Evolutionary conservation across 2,329 filamentous ascomycete genomes (phyloP).

Genomic region (Claviceps africana): DNA sequence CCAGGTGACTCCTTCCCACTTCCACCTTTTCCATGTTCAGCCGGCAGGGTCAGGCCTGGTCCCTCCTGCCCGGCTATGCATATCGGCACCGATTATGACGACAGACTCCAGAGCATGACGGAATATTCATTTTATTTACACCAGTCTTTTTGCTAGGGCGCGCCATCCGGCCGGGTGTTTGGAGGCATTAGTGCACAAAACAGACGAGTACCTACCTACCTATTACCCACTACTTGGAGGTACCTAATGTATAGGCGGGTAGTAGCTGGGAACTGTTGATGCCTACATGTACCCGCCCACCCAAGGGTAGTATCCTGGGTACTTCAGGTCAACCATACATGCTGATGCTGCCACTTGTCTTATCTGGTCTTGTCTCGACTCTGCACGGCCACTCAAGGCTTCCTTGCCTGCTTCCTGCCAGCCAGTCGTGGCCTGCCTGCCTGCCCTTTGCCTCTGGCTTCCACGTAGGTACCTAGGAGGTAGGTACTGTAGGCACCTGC

Average conservation of each 20-base stretch:
- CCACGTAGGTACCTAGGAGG: no score
- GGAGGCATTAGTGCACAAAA: not conserved
- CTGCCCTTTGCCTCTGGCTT: not conserved
- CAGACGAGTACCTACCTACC: no score
- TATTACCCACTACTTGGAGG: no score
- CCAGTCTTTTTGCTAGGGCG: not conserved
- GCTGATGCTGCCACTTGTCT: not conserved
- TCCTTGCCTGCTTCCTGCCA: not conserved
- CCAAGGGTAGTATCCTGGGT: no score
- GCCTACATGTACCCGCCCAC: no score
- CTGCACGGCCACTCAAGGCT: not conserved
- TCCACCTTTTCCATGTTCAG: not conserved
- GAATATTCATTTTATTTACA: not conserved
- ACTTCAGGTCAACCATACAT: no score
- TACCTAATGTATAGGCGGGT: no score
- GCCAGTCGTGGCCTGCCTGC: not conserved
- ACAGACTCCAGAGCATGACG: not conserved
- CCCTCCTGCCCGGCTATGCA: not conserved
- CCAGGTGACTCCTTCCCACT: not conserved
- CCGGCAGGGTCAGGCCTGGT: not conserved
- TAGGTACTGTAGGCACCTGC: no score
- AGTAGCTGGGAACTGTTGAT: no score
- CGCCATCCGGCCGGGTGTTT: not conserved
- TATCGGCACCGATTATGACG: not conserved
- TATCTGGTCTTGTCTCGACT: no score